These are phyloP conservation scores for Cordyceps farinosa DNA, from an alignment of 2,329 filamentous ascomycete genomes.

Conservation along the genomic window DNA sequence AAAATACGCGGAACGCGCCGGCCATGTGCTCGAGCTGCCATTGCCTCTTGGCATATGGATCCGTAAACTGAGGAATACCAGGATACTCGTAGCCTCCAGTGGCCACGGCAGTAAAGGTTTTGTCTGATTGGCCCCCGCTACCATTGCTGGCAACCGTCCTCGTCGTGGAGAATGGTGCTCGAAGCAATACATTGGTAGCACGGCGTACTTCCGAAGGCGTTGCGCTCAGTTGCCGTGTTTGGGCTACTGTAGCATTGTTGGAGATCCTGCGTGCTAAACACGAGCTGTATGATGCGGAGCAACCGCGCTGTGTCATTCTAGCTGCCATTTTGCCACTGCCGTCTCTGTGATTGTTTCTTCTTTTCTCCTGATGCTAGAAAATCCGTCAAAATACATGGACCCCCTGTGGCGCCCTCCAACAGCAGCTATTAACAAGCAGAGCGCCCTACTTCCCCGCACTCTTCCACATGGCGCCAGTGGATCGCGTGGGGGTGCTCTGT, in stretches of 20 bases:
- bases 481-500: not conserved
- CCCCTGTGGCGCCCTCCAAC: not conserved
- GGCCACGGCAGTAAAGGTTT: not conserved
- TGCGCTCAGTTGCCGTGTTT: not conserved
- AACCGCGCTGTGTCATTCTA: not conserved
- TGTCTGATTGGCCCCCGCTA: not conserved
- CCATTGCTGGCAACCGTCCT: not conserved
- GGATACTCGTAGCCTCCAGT: constrained; percentile 10
- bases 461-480: not conserved
- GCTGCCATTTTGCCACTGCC: not conserved
- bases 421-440: not conserved
- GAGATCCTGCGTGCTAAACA: not conserved
- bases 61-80: constrained; percentile 42
- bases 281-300: not conserved
- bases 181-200: not conserved
- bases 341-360: not conserved
- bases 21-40: constrained; percentile 67
- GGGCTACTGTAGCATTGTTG: not conserved
- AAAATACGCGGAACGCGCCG: constrained; percentile 46
- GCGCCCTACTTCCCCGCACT: constrained; percentile 4
- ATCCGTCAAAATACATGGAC: not conserved
- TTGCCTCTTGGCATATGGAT: constrained; percentile 46
- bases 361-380: not conserved
- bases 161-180: not conserved
- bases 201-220: not conserved